Percentiles rank a stretch among this genome's conserved stretches.
These are phyloP conservation scores for Mucor plumbeus DNA, from an alignment of 371 early-diverging fungal species.

Conservation along the genomic window DNA sequence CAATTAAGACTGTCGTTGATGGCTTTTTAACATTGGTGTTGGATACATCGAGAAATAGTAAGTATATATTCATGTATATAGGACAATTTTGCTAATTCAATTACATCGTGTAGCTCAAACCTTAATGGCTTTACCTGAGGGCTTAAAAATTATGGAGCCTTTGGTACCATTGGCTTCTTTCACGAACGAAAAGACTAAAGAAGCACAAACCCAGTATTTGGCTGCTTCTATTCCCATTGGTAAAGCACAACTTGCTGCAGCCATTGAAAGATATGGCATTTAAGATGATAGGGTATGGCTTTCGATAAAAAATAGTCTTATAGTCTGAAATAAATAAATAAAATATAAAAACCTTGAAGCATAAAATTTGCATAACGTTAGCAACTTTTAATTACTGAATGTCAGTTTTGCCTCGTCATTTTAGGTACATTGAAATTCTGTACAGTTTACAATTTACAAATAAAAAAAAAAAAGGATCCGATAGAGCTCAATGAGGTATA, in stretches of 20 bases:
- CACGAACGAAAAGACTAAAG: not conserved
- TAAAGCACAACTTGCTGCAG: slow-evolving; percentile 5
- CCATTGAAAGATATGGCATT: slow-evolving; percentile 2
- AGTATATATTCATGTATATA: not conserved
- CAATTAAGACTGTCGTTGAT: slow-evolving; percentile 58
- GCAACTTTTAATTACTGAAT: too few species aligned
- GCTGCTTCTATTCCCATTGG: not conserved
- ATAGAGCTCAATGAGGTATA: too few species aligned
- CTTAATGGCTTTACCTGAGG: slow-evolving; percentile 27
- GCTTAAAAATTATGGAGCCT: slow-evolving; percentile 15
- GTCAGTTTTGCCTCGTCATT: too few species aligned
- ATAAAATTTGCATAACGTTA: too few species aligned
- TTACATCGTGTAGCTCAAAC: not conserved
- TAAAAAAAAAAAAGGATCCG: too few species aligned
- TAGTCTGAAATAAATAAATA: too few species aligned
- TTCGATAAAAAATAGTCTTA: too few species aligned
- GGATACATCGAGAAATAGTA: slow-evolving; percentile 52
- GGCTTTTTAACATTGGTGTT: slow-evolving; percentile 56
- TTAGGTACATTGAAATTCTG: too few species aligned
- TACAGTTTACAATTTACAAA: too few species aligned
- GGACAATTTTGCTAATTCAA: not conserved
- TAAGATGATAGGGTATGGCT: not conserved
- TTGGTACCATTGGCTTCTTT: not conserved
- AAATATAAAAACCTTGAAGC: too few species aligned
- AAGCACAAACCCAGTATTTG: not conserved